Evolutionary conservation across 306 rosid species (phyloP).

Genomic region (Lathyrus sativus): DNA sequence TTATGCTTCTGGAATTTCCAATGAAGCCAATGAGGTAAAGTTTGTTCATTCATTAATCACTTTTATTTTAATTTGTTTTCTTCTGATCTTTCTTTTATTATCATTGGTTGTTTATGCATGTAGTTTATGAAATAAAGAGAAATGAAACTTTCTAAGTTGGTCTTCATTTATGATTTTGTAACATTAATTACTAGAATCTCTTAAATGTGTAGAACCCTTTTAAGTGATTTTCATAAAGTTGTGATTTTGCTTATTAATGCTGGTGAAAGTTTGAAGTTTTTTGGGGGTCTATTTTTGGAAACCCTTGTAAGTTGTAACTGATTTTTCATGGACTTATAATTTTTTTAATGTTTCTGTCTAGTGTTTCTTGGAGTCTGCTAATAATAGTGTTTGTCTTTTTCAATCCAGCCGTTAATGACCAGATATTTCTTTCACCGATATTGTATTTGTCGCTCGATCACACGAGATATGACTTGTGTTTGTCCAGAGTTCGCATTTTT

Average conservation of each 20-base stretch:
- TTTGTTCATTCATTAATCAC: constrained; percentile 41
- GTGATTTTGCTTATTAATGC: constrained; percentile 2
- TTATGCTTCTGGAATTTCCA: constrained; percentile 71
- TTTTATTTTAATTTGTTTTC: background rate
- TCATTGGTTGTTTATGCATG: constrained; percentile 3
- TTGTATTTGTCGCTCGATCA: too few relatives aligned
- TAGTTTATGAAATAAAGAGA: constrained; percentile 17
- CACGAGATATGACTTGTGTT: too few relatives aligned
- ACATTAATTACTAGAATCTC: background rate
- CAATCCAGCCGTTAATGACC: too few relatives aligned
- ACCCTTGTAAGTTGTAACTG: background rate
- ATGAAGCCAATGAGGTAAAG: constrained; percentile 77
- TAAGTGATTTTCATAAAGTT: background rate
- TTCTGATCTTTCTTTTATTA: background rate
- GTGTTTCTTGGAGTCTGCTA: too few relatives aligned
- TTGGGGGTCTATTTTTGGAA: background rate
- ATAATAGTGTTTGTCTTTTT: too few relatives aligned
- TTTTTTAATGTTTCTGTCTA: background rate
- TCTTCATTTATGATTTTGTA: constrained; percentile 4
- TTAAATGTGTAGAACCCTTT: background rate
- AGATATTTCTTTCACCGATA: too few relatives aligned
- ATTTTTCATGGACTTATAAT: background rate
- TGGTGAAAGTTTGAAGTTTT: constrained; percentile 12
- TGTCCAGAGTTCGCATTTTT: too few relatives aligned
- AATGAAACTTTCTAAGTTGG: background rate